Evolutionary conservation across 169 alveolate genomes (phyloP).

Genomic region (Plasmodium fragile): DNA sequence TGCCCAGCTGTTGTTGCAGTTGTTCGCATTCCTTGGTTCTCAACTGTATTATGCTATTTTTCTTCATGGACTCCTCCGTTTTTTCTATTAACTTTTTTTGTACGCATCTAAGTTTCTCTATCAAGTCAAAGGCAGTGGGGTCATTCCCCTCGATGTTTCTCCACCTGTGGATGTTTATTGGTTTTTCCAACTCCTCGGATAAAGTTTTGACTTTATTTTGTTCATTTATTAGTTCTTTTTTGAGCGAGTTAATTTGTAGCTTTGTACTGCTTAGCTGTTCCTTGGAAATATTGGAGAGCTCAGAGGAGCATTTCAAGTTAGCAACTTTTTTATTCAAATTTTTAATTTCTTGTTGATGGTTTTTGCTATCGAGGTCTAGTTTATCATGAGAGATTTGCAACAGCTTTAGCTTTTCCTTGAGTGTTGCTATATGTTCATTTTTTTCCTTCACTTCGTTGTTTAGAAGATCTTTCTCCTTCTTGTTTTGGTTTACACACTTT

Average conservation of each 20-base stretch:
- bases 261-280: constrained; percentile 87
- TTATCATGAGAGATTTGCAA: constrained; percentile 88
- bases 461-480: constrained; percentile 79
- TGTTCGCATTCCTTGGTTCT: constrained; percentile 66
- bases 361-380: constrained; percentile 88
- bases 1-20: constrained; percentile 34
- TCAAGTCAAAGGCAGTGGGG: constrained; percentile 71
- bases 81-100: constrained; percentile 70
- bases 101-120: constrained; percentile 60
- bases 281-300: constrained; percentile 88
- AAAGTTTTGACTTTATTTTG: constrained; percentile 93
- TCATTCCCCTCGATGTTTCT: constrained; percentile 69
- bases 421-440: constrained; percentile 87
- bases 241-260: constrained; percentile 85
- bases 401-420: constrained; percentile 91
- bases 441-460: constrained; percentile 91
- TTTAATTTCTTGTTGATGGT: constrained; percentile 81
- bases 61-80: constrained; percentile 67
- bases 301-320: constrained; percentile 85
- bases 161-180: constrained; percentile 92
- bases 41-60: constrained; percentile 21
- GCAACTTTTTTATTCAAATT: constrained; percentile 82
- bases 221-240: constrained; percentile 82
- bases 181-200: constrained; percentile 94
- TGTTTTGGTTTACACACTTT: constrained; percentile 88